Evolutionary conservation across 768 basidiomycete genomes (phyloP), one percentile per base, ranked within the genome.

Genomic region (Mycena capillaripes): DNA sequence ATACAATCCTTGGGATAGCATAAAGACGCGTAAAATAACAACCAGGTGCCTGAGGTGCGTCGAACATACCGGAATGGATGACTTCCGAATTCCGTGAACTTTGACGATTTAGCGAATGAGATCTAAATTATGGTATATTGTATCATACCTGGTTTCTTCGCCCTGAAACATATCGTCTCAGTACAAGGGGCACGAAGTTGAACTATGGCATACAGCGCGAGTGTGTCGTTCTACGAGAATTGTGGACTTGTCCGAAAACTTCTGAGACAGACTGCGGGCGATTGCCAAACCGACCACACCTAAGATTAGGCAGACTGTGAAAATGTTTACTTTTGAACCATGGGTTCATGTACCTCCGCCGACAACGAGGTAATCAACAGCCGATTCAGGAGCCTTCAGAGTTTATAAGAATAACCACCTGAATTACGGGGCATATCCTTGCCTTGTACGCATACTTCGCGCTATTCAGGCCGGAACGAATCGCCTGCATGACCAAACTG

Each of bases 71-170:
- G 71, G 95, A 92, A 83, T 98, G 97, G 30, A 98, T 93, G 27
- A 99, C 97, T 78, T 98, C 97, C 0, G 96, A 97, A 80, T 97
- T 98, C 19, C 97, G 90, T 46, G 95, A 96, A 80, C 96, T 97
- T 19, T 27, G 8, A 12, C 19, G 30, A 9, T 58, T 66, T 14
- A 68, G 46, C 36, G 16, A 32, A 27, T 34, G 23, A 38, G 21
- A 38, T 14, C 29, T 66, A 17, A n/a, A n/a, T 19, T 30, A 32
- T 16, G 57, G 32, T 38, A 52, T 10, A 42, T 53, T 30, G 25
- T 60, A 42, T 62, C 76, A 25, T 76, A 91, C 95, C 95, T 97
- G 25, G 86, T 97, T 81, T 98, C 97, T 79, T 97, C 92, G 1
- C 97, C 97, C 72, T 73, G 32, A 10, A 21, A 25, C 16, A 38